These are phyloP conservation scores for Trichophyton verrucosum DNA, from an alignment of 2,329 filamentous ascomycete genomes.

Conservation along the genomic window DNA sequence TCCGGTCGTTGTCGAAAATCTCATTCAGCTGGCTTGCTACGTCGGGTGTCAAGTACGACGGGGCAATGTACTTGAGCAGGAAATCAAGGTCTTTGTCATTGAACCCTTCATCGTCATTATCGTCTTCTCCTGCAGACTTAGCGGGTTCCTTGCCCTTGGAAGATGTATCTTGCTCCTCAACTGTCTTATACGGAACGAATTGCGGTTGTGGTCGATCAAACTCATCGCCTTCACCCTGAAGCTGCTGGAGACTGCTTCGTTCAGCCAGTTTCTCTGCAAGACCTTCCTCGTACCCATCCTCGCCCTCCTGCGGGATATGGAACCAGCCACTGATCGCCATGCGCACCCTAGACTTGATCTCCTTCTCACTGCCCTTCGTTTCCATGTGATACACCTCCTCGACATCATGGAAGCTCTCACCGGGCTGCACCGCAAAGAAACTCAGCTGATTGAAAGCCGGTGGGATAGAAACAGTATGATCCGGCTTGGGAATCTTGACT, in stretches of 20 bases:
- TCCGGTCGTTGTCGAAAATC: constrained; percentile 70
- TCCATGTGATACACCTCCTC: constrained; percentile 82
- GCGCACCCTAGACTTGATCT: constrained; percentile 53
- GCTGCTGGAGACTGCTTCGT: constrained; percentile 81
- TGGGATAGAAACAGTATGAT: constrained; percentile 70
- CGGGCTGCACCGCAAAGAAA: constrained; percentile 95
- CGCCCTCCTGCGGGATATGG: constrained; percentile 88
- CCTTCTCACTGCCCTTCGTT: constrained; percentile 43
- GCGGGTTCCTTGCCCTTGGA: constrained; percentile 23
- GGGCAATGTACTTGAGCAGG: constrained; percentile 76
- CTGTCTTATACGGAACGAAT: constrained; percentile 35
- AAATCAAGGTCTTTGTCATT: constrained; percentile 77
- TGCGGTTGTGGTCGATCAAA: constrained; percentile 67
- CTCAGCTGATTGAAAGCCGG: constrained; percentile 95
- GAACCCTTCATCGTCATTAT: constrained; percentile 40
- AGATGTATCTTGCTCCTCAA: constrained; percentile 18
- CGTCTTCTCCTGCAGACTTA: constrained; percentile 26
- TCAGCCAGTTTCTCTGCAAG: constrained; percentile 78
- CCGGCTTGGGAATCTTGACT: constrained; percentile 67
- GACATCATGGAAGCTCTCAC: constrained; percentile 98
- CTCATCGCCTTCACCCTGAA: constrained; percentile 81
- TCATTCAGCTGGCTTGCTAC: constrained; percentile 71
- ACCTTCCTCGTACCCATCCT: constrained; percentile 80
- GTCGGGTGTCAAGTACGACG: constrained; percentile 83
- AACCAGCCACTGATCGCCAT: constrained; percentile 99